Base-by-base conservation (phyloP, 768 basidiomycete species). In the Leucosporidium yakuticum region DNA sequence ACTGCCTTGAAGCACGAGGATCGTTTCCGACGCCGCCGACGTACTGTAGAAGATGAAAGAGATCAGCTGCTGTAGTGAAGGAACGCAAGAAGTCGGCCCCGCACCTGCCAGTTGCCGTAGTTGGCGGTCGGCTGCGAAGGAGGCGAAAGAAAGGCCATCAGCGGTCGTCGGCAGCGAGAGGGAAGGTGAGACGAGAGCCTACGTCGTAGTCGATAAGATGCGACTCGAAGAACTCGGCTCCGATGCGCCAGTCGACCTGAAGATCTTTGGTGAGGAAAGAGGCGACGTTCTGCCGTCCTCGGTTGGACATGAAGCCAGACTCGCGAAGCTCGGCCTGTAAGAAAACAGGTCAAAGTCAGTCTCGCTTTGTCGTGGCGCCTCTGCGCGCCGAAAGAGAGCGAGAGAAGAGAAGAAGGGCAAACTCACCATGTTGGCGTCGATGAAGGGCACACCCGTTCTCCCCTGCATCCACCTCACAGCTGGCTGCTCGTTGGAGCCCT, bases 221-320 rank as follows among this genome's bases (percentile, higher is more conserved):
- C 58, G 74, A 76, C 68, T 82, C 81, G 69, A 82, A 82, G 74
- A 78, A 80, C 69, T 82, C 81, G n/a, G 81, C 81, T 4, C 81
- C 81, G 19, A 81, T 70, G 5, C 81, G 72, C 81, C 81, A 82
- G 70, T 82, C 81, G 20, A 78, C 75, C 62, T 79, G 77, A 64
- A 81, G 71, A 58, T 82, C 80, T 62, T 79, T 80, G 2, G 79
- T 78, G 39, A 82, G 69, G 76, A 79, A 82, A 59, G 77, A 79
- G 7, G 80, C 81, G 15, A 81, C 80, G 74, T 82, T 82, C 74
- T 82, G 81, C 14, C 81, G 77, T 0, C 79, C 79, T 21, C 81
- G 78, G 72, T 82, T 82, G 67, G 77, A 78, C 79, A 81, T 81
- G 72, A 73, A 77, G 34, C 71, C 71, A 27, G 71, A 63, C 51